These are phyloP conservation scores for Leucocoprinus leucothites DNA, from an alignment of 768 basidiomycete species.

Conservation along the genomic window DNA sequence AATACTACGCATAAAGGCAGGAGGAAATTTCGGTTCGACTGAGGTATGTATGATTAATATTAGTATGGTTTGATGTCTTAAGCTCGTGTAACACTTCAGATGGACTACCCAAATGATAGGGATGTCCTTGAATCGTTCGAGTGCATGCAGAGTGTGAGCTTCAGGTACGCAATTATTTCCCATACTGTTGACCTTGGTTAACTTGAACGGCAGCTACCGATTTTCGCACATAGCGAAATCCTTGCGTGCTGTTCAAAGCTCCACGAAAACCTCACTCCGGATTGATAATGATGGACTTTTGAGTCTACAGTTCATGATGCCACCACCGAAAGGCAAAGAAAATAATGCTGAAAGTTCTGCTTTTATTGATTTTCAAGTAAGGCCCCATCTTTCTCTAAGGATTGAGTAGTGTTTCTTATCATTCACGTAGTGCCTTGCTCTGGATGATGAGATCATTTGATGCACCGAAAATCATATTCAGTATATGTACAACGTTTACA, in stretches of 20 bases:
- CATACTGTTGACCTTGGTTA: no score
- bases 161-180: conserved; percentile 52
- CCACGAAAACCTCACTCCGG: conserved; percentile 84
- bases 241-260: conserved; percentile 72
- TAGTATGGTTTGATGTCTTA: not conserved
- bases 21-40: conserved; percentile 80
- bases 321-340: conserved; percentile 41
- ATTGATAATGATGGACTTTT: conserved; percentile 82
- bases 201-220: conserved; percentile 60
- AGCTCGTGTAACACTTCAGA: conserved; percentile 41
- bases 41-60: conserved; percentile 47
- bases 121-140: conserved; percentile 92
- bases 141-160: conserved; percentile 61
- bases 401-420: not conserved
- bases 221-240: conserved; percentile 74
- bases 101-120: conserved; percentile 93
- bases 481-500: not conserved
- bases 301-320: conserved; percentile 90
- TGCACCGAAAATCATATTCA: not conserved
- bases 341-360: conserved; percentile 37
- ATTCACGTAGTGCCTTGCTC: conserved; percentile 35
- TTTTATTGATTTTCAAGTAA: conserved; percentile 87
- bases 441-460: conserved; percentile 21
- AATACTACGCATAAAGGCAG: conserved; percentile 77
- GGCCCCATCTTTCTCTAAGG: conserved; percentile 22